Evolutionary conservation across 139 green algal genomes (phyloP).

Genomic region (Chlamydomonas eustigma): DNA sequence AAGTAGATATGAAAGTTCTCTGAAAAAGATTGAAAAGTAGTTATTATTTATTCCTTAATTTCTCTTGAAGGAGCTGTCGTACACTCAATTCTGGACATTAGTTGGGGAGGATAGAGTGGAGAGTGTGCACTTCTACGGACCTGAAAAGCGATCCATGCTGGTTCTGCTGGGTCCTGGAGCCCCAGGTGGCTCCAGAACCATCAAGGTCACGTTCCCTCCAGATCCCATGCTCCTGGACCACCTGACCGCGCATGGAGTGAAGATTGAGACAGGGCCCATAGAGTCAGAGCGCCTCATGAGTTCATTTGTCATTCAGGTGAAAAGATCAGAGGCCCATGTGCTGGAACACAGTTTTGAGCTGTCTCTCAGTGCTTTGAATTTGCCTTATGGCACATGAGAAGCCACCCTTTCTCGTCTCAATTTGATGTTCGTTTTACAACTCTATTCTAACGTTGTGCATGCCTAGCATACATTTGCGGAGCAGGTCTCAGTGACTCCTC

Average conservation of each 20-base stretch:
- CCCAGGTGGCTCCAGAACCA: slow-evolving; percentile 62
- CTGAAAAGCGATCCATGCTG: slow-evolving; percentile 49
- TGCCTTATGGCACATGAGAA: no score
- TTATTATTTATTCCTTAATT: no score
- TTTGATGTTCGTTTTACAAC: no score
- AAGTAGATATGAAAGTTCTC: no score
- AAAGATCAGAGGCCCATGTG: not conserved
- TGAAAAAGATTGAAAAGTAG: no score
- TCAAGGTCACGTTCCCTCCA: slow-evolving; percentile 68
- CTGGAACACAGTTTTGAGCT: not conserved
- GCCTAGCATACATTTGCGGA: no score
- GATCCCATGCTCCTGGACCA: slow-evolving; percentile 80
- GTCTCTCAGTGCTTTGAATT: no score
- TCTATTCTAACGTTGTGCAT: no score
- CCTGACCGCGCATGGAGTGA: slow-evolving; percentile 45
- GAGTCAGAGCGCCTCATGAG: slow-evolving; percentile 22
- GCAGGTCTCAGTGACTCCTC: no score
- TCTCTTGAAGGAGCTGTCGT: slow-evolving; percentile 58
- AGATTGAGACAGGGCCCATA: slow-evolving; percentile 11
- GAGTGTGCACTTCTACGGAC: slow-evolving; percentile 42
- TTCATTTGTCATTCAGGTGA: slow-evolving; percentile 42
- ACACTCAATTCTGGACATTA: slow-evolving; percentile 82
- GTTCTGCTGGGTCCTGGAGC: slow-evolving; percentile 57
- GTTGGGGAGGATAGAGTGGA: slow-evolving; percentile 63
- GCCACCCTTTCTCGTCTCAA: not conserved